Base-by-base conservation (phyloP, 2,329 filamentous ascomycete genomes). In the Magnaporthales sp. region DNA sequence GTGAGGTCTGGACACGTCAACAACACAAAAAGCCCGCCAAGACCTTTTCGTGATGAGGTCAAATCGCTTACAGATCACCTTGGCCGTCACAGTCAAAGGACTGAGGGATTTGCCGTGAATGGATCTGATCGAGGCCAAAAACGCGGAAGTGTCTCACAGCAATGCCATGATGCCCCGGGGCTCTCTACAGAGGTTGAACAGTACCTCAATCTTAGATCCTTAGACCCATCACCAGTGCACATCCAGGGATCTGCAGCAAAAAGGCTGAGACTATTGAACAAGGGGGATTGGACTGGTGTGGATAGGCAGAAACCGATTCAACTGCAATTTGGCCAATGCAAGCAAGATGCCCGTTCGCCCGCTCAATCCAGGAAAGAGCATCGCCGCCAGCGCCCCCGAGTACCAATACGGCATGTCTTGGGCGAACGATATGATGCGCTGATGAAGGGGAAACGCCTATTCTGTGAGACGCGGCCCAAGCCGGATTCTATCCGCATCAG, bases 281-380 rank as follows among this genome's bases (percentile, higher is more conserved):
- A 72, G 65, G 60, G 71, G 13, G 76, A 78, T 62, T 78, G 77
- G 77, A 74, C 73, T 27, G 76, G 76, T 4, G 67, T 77, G 30
- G 67, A 68, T 9, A 66, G 77, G 46, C 75, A 77, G 66, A 73
- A 75, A 54, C 75, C 76, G 6, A 71, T 77, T 38, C 68, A 74
- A 3, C 70, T 77, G 66, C 66, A 69, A 11, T 75, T 75, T 63
- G 69, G 22, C 4, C 19, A 29, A 22, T 46, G 19, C 24, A 19
- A 51, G 22, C 15, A 22, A 27, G 73, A 3, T 64, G 8, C 15
- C 13, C 26, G 2, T 10, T 4, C n/a, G n/a, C n/a, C 26, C 13
- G 3, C 22, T n/a, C 63, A 63, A 27, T 54, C 64, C 6, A 27
- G 9, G 6, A 2, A 15, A 22, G 27, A 32, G 30, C 69, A 70